Conservation (phyloP, 371 early-diverging fungal species). For the Blakeslea trispora region DNA sequence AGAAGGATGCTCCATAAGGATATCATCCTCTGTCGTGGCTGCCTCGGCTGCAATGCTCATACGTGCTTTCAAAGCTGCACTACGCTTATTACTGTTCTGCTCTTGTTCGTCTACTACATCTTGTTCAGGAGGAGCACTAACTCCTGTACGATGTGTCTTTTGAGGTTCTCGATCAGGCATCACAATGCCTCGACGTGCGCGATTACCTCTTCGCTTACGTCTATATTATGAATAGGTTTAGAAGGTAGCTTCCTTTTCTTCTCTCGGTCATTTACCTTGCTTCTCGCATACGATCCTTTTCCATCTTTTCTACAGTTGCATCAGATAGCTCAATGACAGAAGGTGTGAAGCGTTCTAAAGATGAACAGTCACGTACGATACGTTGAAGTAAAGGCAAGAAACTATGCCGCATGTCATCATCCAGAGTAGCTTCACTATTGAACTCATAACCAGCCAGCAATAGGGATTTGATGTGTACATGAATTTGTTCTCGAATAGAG, state of each 20-base stretch:
- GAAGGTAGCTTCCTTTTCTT: slow-evolving; percentile 48
- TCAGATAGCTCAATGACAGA: slow-evolving; percentile 68
- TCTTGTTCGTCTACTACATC: slow-evolving; percentile 41
- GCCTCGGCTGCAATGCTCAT: slow-evolving; percentile 53
- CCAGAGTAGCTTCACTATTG: slow-evolving; percentile 61
- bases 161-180: slow-evolving; percentile 69
- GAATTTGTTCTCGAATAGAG: slow-evolving; percentile 92
- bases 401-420: slow-evolving; percentile 71
- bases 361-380: slow-evolving; percentile 53
- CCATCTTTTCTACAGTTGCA: slow-evolving; percentile 76
- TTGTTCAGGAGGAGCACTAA: slow-evolving; percentile 36
- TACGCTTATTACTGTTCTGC: slow-evolving; percentile 17
- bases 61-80: slow-evolving; percentile 44
- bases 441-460: slow-evolving; percentile 81
- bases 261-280: slow-evolving; percentile 58
- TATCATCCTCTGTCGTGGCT: slow-evolving; percentile 15
- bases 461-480: slow-evolving; percentile 79
- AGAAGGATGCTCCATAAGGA: neutral
- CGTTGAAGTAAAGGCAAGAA: slow-evolving; percentile 68
- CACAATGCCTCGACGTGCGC: slow-evolving; percentile 62
- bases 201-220: slow-evolving; percentile 78
- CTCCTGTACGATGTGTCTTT: slow-evolving; percentile 45
- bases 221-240: too few species aligned
- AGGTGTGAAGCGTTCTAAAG: slow-evolving; percentile 64
- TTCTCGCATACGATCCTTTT: slow-evolving; percentile 77